Percentiles rank a stretch among this genome's conserved stretches.
Conservation (phyloP, 2,329 filamentous ascomycete genomes). For the Didymella pinodella region DNA sequence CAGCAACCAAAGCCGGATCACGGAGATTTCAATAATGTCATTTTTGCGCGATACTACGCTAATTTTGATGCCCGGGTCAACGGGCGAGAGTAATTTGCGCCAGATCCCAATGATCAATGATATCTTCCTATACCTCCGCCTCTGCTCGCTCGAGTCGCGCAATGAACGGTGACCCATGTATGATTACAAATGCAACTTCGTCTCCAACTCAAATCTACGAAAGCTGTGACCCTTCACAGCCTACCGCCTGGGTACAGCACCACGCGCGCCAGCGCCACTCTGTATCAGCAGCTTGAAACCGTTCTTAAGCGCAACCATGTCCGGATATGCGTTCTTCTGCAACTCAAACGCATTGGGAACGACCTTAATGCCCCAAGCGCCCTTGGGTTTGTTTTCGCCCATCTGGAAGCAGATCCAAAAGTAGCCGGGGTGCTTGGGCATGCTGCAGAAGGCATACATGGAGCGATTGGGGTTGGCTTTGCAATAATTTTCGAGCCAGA, state of each 20-base stretch:
- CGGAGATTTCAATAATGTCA: background rate
- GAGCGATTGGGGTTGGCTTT: slow-evolving; percentile 94
- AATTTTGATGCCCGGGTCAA: background rate
- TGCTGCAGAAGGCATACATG: slow-evolving; percentile 94
- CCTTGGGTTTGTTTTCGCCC: slow-evolving; percentile 74
- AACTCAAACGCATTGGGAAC: slow-evolving; percentile 94
- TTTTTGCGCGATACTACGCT: background rate
- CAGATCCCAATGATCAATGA: background rate
- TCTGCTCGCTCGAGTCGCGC: background rate
- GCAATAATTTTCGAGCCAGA: slow-evolving; percentile 95
- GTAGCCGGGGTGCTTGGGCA: slow-evolving; percentile 89
- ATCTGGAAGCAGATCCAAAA: slow-evolving; percentile 98
- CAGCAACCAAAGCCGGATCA: too few relatives aligned
- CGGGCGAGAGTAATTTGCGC: background rate
- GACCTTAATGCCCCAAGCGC: slow-evolving; percentile 85
- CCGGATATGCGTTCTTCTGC: slow-evolving; percentile 86
- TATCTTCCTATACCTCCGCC: background rate
- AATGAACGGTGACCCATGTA: background rate
- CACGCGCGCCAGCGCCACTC: slow-evolving; percentile 16
- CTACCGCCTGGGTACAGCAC: slow-evolving; percentile 11
- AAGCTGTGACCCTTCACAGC: background rate
- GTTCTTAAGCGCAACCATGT: slow-evolving; percentile 95
- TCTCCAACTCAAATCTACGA: background rate
- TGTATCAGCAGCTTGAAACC: slow-evolving; percentile 87
- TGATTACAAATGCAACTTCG: slow-evolving; percentile 16